Conservation (phyloP, 495 filamentous ascomycete species). For the Hypoxylon perforatum region DNA sequence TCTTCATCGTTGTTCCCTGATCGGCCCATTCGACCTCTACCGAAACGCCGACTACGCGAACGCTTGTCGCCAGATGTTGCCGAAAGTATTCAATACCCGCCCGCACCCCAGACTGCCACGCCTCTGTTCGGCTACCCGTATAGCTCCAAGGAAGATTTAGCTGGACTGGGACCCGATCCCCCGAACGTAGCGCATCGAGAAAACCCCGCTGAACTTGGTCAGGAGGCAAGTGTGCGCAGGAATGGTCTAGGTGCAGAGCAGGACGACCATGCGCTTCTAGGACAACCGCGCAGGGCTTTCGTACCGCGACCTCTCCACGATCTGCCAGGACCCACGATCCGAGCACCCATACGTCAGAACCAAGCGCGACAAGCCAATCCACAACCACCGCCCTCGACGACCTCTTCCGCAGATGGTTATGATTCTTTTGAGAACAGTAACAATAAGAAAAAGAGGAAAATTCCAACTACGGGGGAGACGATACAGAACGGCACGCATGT, state of each 20-base stretch:
- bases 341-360: constrained; percentile 40
- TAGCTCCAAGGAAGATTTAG: constrained; percentile 54
- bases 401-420: constrained; percentile 82
- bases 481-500: constrained; percentile 64
- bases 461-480: constrained; percentile 82
- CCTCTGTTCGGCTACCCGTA: constrained; percentile 83
- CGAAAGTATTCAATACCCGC: constrained; percentile 82
- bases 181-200: constrained; percentile 43
- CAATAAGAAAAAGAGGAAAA: constrained; percentile 99
- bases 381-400: constrained; percentile 58
- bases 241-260: constrained; percentile 50
- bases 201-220: constrained; percentile 44
- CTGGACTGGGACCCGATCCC: constrained; percentile 32
- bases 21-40: constrained; percentile 91
- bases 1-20: constrained; percentile 82
- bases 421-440: constrained; percentile 98
- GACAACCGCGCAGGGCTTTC: constrained; percentile 40
- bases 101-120: constrained; percentile 70
- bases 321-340: constrained; percentile 38
- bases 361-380: constrained; percentile 56
- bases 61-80: constrained; percentile 86
- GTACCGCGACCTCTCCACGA: constrained; percentile 42
- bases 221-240: constrained; percentile 38
- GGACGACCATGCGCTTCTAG: constrained; percentile 51
- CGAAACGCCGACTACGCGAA: constrained; percentile 85